A percentile compares a stretch with the other conserved stretches of the same genome.
phyloP scores from a whole-genome alignment of 2,329 filamentous ascomycete genomes.

The Zasmidium cellare region DNA sequence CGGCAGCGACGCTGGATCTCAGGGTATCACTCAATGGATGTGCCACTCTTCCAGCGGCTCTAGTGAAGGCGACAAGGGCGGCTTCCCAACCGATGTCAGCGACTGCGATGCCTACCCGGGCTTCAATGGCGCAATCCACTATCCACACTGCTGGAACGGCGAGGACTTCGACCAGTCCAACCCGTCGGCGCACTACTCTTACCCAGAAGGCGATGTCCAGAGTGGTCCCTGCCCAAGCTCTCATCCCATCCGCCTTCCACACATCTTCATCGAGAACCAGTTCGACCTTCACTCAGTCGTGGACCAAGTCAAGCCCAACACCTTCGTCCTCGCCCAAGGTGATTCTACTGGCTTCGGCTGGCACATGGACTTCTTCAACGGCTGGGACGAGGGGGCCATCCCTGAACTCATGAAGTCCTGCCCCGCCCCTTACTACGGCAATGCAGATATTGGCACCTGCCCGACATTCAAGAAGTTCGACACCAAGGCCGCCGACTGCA shows the following conservation, averaged over 20 bases:
- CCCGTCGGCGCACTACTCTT: constrained; percentile 62
- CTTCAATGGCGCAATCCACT: constrained; percentile 66
- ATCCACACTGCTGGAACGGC: constrained; percentile 73
- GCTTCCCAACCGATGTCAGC: constrained; percentile 63
- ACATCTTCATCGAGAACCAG: constrained; percentile 53
- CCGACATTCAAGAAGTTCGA: constrained; percentile 38
- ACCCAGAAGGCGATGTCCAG: constrained; percentile 51
- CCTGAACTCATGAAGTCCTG: constrained; percentile 68
- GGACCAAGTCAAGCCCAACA: constrained; percentile 36
- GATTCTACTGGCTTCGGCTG: constrained; percentile 53
- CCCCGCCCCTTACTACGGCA: constrained; percentile 58
- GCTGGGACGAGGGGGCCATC: constrained; percentile 56
- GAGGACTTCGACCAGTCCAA: constrained; percentile 37
- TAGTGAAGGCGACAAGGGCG: constrained; percentile 48
- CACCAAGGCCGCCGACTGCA: constrained; percentile 42
- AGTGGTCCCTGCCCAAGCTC: constrained; percentile 54
- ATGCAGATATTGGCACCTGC: constrained; percentile 64
- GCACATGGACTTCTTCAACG: constrained; percentile 56
- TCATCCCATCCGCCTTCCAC: constrained; percentile 57
- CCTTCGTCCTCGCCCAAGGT: constrained; percentile 49
- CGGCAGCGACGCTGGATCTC: constrained; percentile 50
- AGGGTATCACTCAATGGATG: constrained; percentile 51
- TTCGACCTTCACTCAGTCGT: constrained; percentile 38
- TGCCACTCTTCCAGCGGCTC: constrained; percentile 53
- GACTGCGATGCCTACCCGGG: constrained; percentile 60